These are phyloP conservation scores for Cudoniella acicularis DNA, from an alignment of 495 filamentous ascomycete species.

Conservation along the genomic window DNA sequence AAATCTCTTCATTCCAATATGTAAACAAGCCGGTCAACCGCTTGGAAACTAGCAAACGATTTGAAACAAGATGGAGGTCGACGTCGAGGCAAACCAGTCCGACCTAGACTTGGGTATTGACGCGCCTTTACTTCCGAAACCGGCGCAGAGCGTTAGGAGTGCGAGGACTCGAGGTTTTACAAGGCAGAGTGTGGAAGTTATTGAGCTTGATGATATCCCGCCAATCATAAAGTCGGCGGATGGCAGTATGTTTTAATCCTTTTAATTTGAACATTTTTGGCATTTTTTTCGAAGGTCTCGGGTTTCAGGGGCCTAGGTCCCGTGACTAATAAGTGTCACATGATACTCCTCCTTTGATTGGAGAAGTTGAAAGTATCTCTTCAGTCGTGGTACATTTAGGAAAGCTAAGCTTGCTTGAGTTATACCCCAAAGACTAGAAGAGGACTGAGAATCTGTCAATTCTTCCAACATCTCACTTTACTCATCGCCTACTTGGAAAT, in stretches of 20 bases:
- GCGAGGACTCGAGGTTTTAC: not conserved
- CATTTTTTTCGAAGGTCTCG: not conserved
- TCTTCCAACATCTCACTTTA: not conserved
- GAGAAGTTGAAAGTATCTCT: no score
- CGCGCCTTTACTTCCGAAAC: slow-evolving; percentile 3
- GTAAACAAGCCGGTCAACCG: no score
- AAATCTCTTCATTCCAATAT: no score
- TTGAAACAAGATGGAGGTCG: no score
- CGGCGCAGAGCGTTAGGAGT: not conserved
- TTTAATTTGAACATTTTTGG: not conserved
- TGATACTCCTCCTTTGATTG: no score
- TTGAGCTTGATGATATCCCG: slow-evolving; percentile 20
- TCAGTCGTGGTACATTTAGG: no score
- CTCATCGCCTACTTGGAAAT: not conserved
- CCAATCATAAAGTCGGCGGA: slow-evolving; percentile 21
- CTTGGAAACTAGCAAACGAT: no score
- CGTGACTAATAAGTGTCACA: no score
- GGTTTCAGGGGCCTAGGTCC: no score
- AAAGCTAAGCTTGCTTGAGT: no score
- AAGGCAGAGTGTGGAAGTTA: not conserved
- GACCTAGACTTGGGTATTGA: not conserved
- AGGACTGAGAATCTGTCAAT: no score
- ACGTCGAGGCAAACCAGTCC: not conserved
- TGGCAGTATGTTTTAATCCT: slow-evolving; percentile 5
- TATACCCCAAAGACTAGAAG: no score